Evolutionary conservation across 306 rosid genomes (phyloP).

Genomic region (Ormosia emarginata): DNA sequence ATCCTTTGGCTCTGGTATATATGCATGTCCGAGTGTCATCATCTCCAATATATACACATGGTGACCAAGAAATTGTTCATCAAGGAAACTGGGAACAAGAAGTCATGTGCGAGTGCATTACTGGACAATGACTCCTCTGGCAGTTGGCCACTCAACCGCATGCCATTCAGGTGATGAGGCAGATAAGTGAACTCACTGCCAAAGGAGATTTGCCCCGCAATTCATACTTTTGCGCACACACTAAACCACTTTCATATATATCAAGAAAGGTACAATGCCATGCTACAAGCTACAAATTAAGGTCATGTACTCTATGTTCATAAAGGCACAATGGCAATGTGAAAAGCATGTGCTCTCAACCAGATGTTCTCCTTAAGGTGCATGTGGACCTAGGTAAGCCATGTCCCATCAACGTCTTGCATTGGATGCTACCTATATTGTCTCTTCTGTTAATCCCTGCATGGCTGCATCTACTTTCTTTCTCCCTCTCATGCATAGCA

Average conservation of each 20-base stretch:
- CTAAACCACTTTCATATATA: background rate
- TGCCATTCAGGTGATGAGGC: background rate
- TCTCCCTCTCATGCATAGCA: background rate
- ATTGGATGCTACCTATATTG: background rate
- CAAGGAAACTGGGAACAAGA: background rate
- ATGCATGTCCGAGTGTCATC: background rate
- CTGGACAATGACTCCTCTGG: conserved; percentile 51
- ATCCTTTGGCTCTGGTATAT: background rate
- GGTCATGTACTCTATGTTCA: background rate
- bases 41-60: conserved; percentile 21
- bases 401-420: background rate
- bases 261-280: background rate
- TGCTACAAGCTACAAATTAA: background rate
- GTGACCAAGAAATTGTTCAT: background rate
- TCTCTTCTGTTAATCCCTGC: no score
- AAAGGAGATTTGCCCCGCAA: conserved; percentile 63
- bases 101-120: conserved; percentile 35
- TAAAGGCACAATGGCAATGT: background rate
- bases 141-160: background rate
- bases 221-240: conserved; percentile 16
- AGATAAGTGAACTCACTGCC: conserved; percentile 33
- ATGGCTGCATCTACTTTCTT: background rate
- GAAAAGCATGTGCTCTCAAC: background rate
- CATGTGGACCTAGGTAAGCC: background rate
- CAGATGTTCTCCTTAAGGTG: background rate